phyloP scores from a whole-genome alignment of 306 rosid genomes.

The Sicyos edulis region DNA sequence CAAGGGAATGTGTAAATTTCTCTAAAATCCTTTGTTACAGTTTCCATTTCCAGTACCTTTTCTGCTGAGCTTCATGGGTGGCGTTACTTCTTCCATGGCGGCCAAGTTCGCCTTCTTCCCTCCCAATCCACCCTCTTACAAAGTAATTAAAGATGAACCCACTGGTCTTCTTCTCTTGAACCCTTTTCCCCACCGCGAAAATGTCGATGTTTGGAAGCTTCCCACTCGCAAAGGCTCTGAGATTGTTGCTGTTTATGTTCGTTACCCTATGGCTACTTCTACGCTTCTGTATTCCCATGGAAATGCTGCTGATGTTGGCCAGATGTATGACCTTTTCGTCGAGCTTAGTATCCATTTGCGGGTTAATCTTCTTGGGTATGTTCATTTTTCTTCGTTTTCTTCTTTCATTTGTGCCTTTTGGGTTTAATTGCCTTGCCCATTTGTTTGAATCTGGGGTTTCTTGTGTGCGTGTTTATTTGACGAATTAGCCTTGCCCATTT shows the following conservation, averaged over 20 bases:
- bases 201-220: constrained; percentile 64
- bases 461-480: too few relatives aligned
- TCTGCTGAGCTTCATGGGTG: constrained; percentile 45
- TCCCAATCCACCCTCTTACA: constrained; percentile 77
- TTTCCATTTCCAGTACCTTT: background rate
- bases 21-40: background rate
- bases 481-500: background rate
- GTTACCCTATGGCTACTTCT: constrained; percentile 66
- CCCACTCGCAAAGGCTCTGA: constrained; percentile 68
- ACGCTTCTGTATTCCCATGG: constrained; percentile 83
- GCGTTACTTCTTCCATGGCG: constrained; percentile 88
- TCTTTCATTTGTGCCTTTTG: background rate
- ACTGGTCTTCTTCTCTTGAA: constrained; percentile 51
- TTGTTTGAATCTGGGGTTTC: background rate
- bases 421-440: background rate
- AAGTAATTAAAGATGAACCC: constrained; percentile 38
- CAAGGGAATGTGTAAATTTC: constrained; percentile 1
- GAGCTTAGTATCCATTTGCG: constrained; percentile 71
- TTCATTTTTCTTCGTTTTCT: constrained; percentile 12
- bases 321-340: constrained; percentile 81
- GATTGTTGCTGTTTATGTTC: constrained; percentile 72
- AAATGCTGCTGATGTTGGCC: constrained; percentile 80
- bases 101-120: constrained; percentile 83
- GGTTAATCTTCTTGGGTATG: constrained; percentile 68
- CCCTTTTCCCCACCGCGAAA: constrained; percentile 60